These are phyloP conservation scores for Heteromeles arbutifolia DNA, from an alignment of 306 rosid species.

Conservation along the genomic window DNA sequence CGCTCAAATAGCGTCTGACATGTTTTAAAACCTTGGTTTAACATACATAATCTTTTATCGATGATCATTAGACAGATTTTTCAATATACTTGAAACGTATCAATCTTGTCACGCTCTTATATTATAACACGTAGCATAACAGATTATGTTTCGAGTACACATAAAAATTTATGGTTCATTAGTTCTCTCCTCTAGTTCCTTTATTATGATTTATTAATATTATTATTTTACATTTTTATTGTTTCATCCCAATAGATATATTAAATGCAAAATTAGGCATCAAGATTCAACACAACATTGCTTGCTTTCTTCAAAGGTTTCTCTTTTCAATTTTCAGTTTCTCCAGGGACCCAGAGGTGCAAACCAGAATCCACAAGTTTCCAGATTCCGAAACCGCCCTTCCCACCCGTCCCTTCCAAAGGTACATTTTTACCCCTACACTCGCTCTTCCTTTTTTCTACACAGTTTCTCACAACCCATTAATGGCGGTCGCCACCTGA, in stretches of 20 bases:
- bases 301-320: background rate
- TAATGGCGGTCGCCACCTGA: background rate
- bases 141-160: no score
- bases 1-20: rapidly evolving
- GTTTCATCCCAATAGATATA: background rate
- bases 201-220: no score
- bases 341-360: background rate
- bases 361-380: background rate
- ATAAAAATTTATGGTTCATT: no score
- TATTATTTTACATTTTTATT: no score
- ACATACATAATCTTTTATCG: no score
- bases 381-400: background rate
- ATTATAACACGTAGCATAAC: no score
- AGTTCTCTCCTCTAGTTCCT: no score
- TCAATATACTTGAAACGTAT: no score
- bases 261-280: background rate
- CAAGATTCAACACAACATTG: background rate
- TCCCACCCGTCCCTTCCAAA: background rate
- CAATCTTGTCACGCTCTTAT: no score
- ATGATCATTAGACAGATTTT: no score
- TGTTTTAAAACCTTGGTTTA: no score
- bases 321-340: background rate
- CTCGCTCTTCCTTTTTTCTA: background rate
- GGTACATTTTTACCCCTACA: background rate
- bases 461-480: background rate